Percentiles rank a stretch among this genome's conserved stretches.
Evolutionary conservation across 2,329 filamentous ascomycete species (phyloP).

Genomic region (Alternaria alternata): DNA sequence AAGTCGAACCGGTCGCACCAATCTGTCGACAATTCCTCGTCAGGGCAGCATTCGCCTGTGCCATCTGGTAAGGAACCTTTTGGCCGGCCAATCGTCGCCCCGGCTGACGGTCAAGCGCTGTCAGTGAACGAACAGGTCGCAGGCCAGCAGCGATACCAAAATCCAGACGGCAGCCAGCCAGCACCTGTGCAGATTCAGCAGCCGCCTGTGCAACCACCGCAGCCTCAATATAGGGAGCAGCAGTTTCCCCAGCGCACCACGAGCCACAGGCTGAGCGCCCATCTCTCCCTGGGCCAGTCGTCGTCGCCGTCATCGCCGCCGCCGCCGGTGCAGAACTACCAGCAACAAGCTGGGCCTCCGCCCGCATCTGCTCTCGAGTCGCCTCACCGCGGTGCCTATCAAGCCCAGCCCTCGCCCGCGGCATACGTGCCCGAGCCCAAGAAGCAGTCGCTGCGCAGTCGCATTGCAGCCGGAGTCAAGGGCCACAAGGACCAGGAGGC

Average conservation of each 20-base stretch:
- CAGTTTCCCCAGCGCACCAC: conserved; percentile 38
- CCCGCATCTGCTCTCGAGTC: conserved; percentile 36
- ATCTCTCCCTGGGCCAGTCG: conserved; percentile 37
- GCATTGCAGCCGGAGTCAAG: conserved; percentile 39
- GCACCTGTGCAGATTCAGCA: conserved; percentile 29
- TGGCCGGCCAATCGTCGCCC: conserved; percentile 36
- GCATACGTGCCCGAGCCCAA: conserved; percentile 33
- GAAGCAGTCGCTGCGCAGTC: conserved; percentile 47
- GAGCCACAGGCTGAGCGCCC: conserved; percentile 43
- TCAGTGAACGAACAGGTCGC: conserved; percentile 46
- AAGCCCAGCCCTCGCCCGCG: conserved; percentile 24
- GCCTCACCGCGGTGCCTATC: conserved; percentile 35
- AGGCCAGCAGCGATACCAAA: conserved; percentile 34
- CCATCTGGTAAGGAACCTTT: conserved; percentile 44
- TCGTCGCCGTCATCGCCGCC: conserved; percentile 25
- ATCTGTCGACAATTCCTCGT: conserved; percentile 45
- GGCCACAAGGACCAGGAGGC: conserved; percentile 47
- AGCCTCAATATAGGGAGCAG: conserved; percentile 33
- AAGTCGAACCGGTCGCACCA: conserved; percentile 52
- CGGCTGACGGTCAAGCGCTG: conserved; percentile 46
- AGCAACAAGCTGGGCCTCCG: conserved; percentile 34
- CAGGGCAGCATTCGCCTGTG: conserved; percentile 45
- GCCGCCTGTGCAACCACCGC: conserved; percentile 25
- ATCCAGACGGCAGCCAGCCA: conserved; percentile 31
- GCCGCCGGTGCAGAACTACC: conserved; percentile 32